Base-by-base conservation (phyloP, 192 early-diverging fungal genomes). In the Mortierella claussenii region DNA sequence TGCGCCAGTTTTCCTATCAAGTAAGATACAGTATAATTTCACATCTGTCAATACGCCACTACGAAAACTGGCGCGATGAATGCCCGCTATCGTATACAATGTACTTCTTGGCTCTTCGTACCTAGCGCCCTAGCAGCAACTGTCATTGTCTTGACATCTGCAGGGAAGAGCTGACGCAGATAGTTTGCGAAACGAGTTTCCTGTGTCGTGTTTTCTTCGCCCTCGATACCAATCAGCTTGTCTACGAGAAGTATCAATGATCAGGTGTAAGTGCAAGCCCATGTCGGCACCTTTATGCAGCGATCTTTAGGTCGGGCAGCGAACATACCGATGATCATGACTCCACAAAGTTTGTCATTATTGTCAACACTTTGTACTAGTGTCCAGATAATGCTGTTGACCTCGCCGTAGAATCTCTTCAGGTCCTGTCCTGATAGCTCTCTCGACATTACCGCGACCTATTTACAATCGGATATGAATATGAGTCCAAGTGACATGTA, bases 321-420 rank as follows among this genome's bases (percentile, higher is more conserved):
- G n/a, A n/a, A n/a, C n/a, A n/a, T 82, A 93, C 91, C 93, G 54
- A 95, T 93, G 32, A 91, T 91, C 30, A 91, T 68, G 54, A 95
- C 90, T 28, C 91, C 94, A 21, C 90, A 91, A 21, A 94, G 82
- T 69, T 94, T 94, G 69, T 94, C 91, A 44, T 85, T 79, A 60
- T 84, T 89, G 52, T 95, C 93, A 23, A 76, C 85, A 55, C 87
- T 86, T 60, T 93, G 88, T 26, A 95, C 87, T 3, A 93, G 81
- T 66, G 93, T 90, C 81, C 92, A 94, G 43, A 95, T 93, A 12
- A 88, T 82, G 52, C 87, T 82, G 78, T 94, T 93, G 49, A 95
- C 84, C 37, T 95, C 92, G 59, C 87, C 90, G 45, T 89, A 88
- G 65, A 95, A 93, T 66, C 88, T 87, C 36, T 87, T 86, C 43